phyloP scores from a whole-genome alignment of 129 eudicot species.

The Tagetes erecta region DNA sequence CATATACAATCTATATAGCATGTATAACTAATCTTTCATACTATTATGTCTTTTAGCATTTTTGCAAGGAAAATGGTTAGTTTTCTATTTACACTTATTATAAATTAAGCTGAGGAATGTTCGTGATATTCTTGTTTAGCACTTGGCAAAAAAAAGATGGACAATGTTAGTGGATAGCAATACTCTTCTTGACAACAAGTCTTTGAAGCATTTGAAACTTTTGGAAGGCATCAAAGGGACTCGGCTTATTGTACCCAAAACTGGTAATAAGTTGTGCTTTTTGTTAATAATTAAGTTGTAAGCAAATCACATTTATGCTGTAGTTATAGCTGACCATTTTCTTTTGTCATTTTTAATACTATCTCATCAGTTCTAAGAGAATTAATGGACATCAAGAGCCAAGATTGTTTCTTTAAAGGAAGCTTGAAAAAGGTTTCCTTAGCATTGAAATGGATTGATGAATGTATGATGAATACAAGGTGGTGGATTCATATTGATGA shows the following conservation, averaged over 20 bases:
- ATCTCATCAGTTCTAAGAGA: slow-evolving; percentile 66
- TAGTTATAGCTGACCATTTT: slow-evolving; percentile 9
- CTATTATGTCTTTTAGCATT: background rate
- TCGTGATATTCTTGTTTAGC: slow-evolving; percentile 37
- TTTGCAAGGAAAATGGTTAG: slow-evolving; percentile 2
- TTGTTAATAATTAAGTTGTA: background rate
- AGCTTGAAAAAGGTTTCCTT: slow-evolving; percentile 54
- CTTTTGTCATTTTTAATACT: slow-evolving; percentile 16
- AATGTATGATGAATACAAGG: slow-evolving; percentile 50
- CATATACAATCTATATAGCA: background rate
- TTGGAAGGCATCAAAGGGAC: slow-evolving; percentile 80
- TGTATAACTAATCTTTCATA: background rate
- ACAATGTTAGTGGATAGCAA: slow-evolving; percentile 68
- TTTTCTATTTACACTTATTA: background rate
- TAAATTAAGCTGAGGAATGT: background rate
- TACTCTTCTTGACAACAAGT: slow-evolving; percentile 58
- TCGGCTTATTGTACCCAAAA: slow-evolving; percentile 67
- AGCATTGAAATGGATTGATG: slow-evolving; percentile 80
- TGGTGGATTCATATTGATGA: slow-evolving; percentile 87
- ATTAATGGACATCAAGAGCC: slow-evolving; percentile 61
- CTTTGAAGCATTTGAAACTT: slow-evolving; percentile 76
- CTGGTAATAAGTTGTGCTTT: slow-evolving; percentile 45
- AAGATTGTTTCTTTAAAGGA: slow-evolving; percentile 46
- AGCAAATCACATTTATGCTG: background rate
- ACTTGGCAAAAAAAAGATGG: slow-evolving; percentile 56